A percentile compares a stretch with the other conserved stretches of the same genome.
phyloP scores from a whole-genome alignment of 2,329 filamentous ascomycete genomes.

The Cercospora citrullina region DNA sequence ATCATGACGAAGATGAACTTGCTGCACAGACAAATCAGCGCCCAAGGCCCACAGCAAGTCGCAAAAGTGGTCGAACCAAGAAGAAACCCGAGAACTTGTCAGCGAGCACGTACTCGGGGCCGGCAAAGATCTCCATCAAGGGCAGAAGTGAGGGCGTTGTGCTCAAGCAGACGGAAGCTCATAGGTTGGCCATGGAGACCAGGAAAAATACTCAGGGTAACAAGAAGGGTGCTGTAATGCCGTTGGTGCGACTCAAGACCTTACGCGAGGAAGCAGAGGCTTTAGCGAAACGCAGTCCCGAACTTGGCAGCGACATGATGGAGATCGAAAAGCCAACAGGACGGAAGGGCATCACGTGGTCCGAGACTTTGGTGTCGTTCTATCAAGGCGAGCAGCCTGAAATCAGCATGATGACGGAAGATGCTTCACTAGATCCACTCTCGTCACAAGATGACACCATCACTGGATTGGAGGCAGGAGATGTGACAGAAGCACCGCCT shows the following conservation, averaged over 20 bases:
- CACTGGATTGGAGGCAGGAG: constrained; percentile 1
- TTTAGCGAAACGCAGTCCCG: constrained; percentile 17
- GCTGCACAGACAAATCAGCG: constrained; percentile 18
- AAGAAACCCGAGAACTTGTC: constrained; percentile 27
- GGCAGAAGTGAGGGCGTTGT: constrained; percentile 45
- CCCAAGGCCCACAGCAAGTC: constrained; percentile 16
- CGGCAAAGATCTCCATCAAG: constrained; percentile 49
- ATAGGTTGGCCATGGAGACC: constrained; percentile 49
- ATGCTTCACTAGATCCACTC: constrained; percentile 18
- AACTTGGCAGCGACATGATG: constrained; percentile 12
- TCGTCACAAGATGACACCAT: constrained; percentile 1
- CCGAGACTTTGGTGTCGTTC: constrained; percentile 49
- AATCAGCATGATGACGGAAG: constrained; percentile 28
- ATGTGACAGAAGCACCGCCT: constrained; percentile 18
- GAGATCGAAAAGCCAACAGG: constrained; percentile 32
- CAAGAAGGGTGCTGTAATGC: constrained; percentile 49
- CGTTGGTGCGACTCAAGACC: constrained; percentile 46
- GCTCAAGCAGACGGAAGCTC: constrained; percentile 52
- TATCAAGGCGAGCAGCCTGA: constrained; percentile 39
- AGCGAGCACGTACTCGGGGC: constrained; percentile 36
- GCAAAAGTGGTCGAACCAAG: constrained; percentile 28
- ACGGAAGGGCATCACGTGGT: constrained; percentile 46
- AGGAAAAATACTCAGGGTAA: constrained; percentile 53
- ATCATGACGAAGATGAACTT: constrained; percentile 21
- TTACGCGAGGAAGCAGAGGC: constrained; percentile 35